Evolutionary conservation across 805 yeast species (phyloP).

Genomic region (Myxozyma vanderwaltii): DNA sequence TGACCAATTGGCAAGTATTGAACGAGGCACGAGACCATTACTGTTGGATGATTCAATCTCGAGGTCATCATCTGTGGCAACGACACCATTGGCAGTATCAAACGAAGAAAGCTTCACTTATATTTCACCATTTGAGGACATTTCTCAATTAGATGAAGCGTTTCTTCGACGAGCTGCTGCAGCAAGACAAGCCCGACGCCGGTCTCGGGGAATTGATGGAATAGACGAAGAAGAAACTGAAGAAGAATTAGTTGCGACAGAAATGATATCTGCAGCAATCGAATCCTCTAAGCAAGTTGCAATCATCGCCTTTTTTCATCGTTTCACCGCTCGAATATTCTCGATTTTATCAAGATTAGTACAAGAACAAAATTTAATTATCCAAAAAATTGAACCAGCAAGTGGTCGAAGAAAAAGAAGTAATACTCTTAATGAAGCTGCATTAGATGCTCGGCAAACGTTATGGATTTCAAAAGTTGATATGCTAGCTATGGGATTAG

Average conservation of each 20-base stretch:
- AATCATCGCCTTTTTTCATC: constrained; percentile 36
- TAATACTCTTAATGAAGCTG: neutral
- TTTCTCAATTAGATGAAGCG: constrained; percentile 25
- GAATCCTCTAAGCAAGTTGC: constrained; percentile 34
- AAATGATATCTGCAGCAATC: constrained; percentile 11
- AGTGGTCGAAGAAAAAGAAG: constrained; percentile 7
- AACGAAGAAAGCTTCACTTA: constrained; percentile 31
- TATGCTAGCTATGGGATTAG: constrained; percentile 59
- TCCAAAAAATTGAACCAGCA: constrained; percentile 15
- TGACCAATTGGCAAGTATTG: constrained; percentile 14
- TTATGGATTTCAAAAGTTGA: constrained; percentile 45
- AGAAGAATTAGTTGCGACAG: constrained; percentile 6
- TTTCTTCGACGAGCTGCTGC: constrained; percentile 15
- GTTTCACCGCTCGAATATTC: constrained; percentile 34
- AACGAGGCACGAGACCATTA: constrained; percentile 36
- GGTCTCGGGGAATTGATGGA: neutral
- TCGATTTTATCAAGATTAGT: constrained; percentile 20
- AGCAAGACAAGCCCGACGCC: constrained; percentile 2
- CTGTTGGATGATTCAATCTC: constrained; percentile 35
- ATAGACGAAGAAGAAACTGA: constrained; percentile 10
- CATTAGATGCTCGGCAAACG: constrained; percentile 15
- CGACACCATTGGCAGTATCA: constrained; percentile 27
- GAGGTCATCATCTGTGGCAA: constrained; percentile 29
- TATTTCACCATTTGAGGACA: constrained; percentile 30
- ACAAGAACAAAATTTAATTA: constrained; percentile 25